phyloP scores from a whole-genome alignment of 441 rosid genomes.

The Populus hybrid region DNA sequence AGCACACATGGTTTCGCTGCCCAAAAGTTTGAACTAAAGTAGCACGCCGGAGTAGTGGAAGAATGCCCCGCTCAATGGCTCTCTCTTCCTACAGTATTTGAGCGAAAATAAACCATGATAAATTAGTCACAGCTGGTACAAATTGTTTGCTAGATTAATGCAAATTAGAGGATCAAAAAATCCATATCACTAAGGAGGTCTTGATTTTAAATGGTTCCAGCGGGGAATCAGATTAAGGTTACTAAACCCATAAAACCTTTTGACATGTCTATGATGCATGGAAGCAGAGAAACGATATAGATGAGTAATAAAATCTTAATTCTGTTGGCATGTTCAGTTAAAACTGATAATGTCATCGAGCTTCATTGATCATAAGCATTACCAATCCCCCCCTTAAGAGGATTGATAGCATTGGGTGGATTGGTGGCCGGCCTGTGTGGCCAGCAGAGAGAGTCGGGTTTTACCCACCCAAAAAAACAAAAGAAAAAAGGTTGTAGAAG shows the following conservation, averaged over 20 bases:
- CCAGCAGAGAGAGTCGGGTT: no score
- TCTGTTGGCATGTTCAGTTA: not conserved
- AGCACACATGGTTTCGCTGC: constrained; percentile 84
- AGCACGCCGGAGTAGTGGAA: constrained; percentile 68
- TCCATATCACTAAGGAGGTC: not conserved
- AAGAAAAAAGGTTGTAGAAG: not conserved
- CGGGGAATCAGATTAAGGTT: not conserved
- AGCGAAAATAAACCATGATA: not conserved
- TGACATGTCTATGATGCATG: not conserved
- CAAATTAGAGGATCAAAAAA: not conserved
- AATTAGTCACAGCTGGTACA: not conserved
- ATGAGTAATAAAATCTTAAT: not conserved
- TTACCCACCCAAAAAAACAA: no score
- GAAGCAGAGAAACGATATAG: not conserved
- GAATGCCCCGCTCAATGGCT: constrained; percentile 80
- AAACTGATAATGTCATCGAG: not conserved
- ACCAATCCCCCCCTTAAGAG: not conserved
- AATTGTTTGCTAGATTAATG: not conserved
- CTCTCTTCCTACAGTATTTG: constrained; percentile 67
- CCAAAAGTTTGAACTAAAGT: constrained; percentile 93
- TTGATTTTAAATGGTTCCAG: not conserved
- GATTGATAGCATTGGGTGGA: not conserved
- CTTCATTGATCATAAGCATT: not conserved
- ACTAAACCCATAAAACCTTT: not conserved
- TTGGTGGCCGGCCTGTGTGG: not conserved